A percentile compares a stretch with the other conserved stretches of the same genome.
Evolutionary conservation across 108 stramenopile genomes (phyloP).

Genomic region (Pseudonitzschia pungens): DNA sequence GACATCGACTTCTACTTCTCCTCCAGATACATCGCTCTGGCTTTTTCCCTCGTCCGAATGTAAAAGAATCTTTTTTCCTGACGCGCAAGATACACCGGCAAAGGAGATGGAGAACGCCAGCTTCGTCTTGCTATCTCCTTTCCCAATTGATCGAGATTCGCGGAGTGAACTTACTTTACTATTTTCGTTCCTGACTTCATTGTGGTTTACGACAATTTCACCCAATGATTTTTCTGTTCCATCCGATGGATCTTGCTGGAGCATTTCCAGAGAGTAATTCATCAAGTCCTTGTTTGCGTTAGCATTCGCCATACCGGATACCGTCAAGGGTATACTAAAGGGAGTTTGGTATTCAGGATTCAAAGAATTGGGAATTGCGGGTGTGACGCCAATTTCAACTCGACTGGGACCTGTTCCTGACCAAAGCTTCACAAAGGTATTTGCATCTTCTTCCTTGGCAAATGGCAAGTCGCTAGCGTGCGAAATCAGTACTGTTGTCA

Average conservation of each 20-base stretch:
- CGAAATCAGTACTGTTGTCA: slow-evolving; percentile 51
- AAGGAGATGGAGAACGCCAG: slow-evolving; percentile 3
- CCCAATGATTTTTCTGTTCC: neutral
- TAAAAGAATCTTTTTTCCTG: neutral
- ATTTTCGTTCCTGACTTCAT: neutral
- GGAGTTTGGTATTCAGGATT: slow-evolving; percentile 44
- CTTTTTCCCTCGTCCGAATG: neutral
- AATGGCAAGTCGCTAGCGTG: slow-evolving; percentile 52
- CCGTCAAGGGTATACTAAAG: slow-evolving; percentile 24
- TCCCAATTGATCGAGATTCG: neutral
- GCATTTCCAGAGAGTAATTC: neutral
- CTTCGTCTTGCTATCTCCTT: neutral
- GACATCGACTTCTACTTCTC: no score
- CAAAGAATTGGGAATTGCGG: slow-evolving; percentile 42
- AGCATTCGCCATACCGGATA: neutral
- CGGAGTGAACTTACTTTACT: neutral
- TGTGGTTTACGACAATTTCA: neutral
- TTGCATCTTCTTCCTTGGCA: slow-evolving; percentile 38
- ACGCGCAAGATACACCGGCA: neutral
- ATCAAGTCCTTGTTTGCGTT: neutral
- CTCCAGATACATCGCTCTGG: neutral
- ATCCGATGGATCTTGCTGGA: neutral
- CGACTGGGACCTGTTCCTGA: slow-evolving; percentile 25
- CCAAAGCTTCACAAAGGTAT: slow-evolving; percentile 55
- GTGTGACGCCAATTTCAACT: slow-evolving; percentile 27